These are phyloP conservation scores for Elsinoe batatas DNA, from an alignment of 2,329 filamentous ascomycete genomes.

Conservation along the genomic window DNA sequence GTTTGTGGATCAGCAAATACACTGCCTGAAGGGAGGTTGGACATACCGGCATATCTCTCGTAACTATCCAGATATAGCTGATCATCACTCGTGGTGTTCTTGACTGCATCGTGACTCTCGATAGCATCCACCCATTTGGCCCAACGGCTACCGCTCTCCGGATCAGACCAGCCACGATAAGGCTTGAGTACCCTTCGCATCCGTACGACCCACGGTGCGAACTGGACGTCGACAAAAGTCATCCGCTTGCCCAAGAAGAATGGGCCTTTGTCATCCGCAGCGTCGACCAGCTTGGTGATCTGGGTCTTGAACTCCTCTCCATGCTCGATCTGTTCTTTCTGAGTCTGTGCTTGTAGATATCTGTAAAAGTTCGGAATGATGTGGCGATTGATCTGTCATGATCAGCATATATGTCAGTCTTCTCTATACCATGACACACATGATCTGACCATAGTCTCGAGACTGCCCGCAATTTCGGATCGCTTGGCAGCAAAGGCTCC, in stretches of 20 bases:
- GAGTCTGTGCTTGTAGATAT: slow-evolving; percentile 56
- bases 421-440: slow-evolving; percentile 36
- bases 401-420: slow-evolving; percentile 16
- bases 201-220: slow-evolving; percentile 65
- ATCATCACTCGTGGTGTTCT: slow-evolving; percentile 56
- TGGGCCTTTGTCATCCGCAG: slow-evolving; percentile 51
- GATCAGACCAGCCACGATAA: slow-evolving; percentile 56
- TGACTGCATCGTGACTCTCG: slow-evolving; percentile 52
- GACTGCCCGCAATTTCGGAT: slow-evolving; percentile 59
- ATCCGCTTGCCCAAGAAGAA: slow-evolving; percentile 55
- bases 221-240: slow-evolving; percentile 62
- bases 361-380: slow-evolving; percentile 70
- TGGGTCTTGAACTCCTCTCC: slow-evolving; percentile 54
- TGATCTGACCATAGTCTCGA: slow-evolving; percentile 75
- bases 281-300: slow-evolving; percentile 52
- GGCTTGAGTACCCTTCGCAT: slow-evolving; percentile 56
- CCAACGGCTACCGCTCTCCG: slow-evolving; percentile 55
- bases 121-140: slow-evolving; percentile 60
- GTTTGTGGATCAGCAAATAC: neutral
- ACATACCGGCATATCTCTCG: slow-evolving; percentile 49
- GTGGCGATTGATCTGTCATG: slow-evolving; percentile 58
- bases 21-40: neutral
- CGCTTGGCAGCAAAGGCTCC: slow-evolving; percentile 52
- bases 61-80: slow-evolving; percentile 59
- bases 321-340: slow-evolving; percentile 47